Evolutionary conservation across 2,329 filamentous ascomycete genomes (phyloP), one percentile per base, ranked within the genome.

Genomic region (Hirsutella thompsonii): DNA sequence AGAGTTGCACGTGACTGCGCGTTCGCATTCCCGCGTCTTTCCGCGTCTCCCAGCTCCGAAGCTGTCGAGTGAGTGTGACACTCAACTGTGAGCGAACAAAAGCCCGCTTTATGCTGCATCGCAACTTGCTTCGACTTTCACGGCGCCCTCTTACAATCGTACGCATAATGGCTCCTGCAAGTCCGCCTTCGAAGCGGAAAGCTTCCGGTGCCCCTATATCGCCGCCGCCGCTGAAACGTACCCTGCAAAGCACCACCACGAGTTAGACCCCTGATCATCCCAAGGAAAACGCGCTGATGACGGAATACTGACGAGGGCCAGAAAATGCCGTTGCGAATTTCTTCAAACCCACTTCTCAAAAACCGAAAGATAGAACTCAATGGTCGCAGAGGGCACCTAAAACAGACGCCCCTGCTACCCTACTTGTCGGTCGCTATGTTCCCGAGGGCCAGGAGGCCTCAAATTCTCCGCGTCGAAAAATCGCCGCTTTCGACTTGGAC

Each of bases 261-360:
- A 71, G 70, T 73, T 51, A 14, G 13, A 37, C 29, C 21, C 32
- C 23, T 26, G 23, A 26, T 6, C 23, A 26, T 6, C 6, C 23
- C 23, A 26, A 11, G 3, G 8, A n/a, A 11, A 20, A 18, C 18
- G 32, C 32, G 6, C 8, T 11, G 13, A 14, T 14, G 10, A 21
- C 8, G 19, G 30, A 20, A 8, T 29, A 21, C 49, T 57, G 42
- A 56, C 40, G 6, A 30, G 29, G 38, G 36, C 32, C 10, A 85
- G 81, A 78, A 57, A 76, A 62, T 44, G 77, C 82, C 1, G 77
- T 94, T 1, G 74, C 83, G 18, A 86, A 74, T 41, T 96, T 96
- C 67, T 96, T 96, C 62, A 94, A 81, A 0, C 89, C 89, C 0
- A 57, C 73, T 0, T 95, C 88, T 0, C 77, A 94, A 58, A 95